These are phyloP conservation scores for Magnusiomyces paraingens DNA, from an alignment of 1,139 yeast genomes.

Conservation along the genomic window DNA sequence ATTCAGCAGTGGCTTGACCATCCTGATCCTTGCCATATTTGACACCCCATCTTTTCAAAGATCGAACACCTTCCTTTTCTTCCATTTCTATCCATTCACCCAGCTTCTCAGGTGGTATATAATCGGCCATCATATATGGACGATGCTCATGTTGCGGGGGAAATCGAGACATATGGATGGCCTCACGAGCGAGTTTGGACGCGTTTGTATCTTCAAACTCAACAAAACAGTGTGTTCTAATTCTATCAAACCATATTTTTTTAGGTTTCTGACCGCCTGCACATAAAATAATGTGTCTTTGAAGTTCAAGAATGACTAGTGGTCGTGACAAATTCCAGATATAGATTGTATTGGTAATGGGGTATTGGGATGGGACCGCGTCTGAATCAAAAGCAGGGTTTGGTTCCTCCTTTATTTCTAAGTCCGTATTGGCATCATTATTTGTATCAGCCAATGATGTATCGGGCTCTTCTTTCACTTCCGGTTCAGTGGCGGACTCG, in stretches of 20 bases:
- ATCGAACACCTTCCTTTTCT: conserved; percentile 8
- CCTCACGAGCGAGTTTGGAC: conserved; percentile 7
- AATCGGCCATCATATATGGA: conserved; percentile 10
- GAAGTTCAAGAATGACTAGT: conserved; percentile 8
- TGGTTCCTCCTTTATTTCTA: neutral
- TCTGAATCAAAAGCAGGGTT: neutral
- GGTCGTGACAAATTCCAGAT: conserved; percentile 13
- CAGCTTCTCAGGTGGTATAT: conserved; percentile 9
- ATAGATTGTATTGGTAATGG: conserved; percentile 7
- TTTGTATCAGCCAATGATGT: neutral
- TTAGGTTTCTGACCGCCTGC: conserved; percentile 8
- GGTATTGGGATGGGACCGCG: neutral
- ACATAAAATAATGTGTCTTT: neutral
- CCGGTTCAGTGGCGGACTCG: conserved; percentile 5
- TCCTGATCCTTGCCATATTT: neutral
- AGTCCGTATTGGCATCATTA: neutral
- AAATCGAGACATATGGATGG: conserved; percentile 3
- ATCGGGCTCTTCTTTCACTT: neutral
- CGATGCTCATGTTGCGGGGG: conserved; percentile 10
- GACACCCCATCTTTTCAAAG: conserved; percentile 10
- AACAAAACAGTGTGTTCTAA: conserved; percentile 14
- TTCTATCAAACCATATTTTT: conserved; percentile 13
- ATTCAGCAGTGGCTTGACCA: neutral
- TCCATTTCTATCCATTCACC: conserved; percentile 12
- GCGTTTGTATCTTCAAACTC: conserved; percentile 2